These are phyloP conservation scores for Ulota crispa DNA, from an alignment of 225 moss, liverwort and hornwort genomes.

Conservation along the genomic window DNA sequence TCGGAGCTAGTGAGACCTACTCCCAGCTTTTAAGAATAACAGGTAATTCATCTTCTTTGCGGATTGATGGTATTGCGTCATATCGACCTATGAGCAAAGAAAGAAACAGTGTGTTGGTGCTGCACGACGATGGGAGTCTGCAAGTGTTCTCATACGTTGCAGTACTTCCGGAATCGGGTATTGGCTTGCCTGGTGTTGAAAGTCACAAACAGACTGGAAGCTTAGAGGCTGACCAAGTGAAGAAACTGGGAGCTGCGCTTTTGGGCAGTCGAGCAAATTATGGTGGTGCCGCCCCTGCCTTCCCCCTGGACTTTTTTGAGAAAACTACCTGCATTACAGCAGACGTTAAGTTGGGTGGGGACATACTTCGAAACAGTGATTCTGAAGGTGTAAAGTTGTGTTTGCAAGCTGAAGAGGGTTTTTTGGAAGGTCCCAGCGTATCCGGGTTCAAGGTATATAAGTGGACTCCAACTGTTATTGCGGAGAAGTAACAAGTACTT, in stretches of 20 bases:
- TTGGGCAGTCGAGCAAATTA: conserved; percentile 79
- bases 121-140: conserved; percentile 97
- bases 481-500: conserved; percentile 1
- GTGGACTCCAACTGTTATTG: conserved; percentile 17
- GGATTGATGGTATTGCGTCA: conserved; percentile 87
- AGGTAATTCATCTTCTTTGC: conserved; percentile 72
- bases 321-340: conserved; percentile 92
- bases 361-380: conserved; percentile 91
- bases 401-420: conserved; percentile 87
- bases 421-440: conserved; percentile 84
- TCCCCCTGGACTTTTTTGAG: conserved; percentile 97
- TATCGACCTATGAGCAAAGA: conserved; percentile 96
- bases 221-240: conserved; percentile 90
- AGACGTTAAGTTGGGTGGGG: conserved; percentile 94
- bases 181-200: conserved; percentile 43
- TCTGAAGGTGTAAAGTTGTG: conserved; percentile 86
- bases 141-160: conserved; percentile 87
- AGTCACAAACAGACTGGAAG: conserved; percentile 70
- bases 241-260: conserved; percentile 91
- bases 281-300: conserved; percentile 78
- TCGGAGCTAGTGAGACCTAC: conserved; percentile 80
- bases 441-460: conserved; percentile 92
- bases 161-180: conserved; percentile 54
- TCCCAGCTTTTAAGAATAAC: conserved; percentile 75
- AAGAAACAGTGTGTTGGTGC: conserved; percentile 84